Percentiles rank a stretch among this genome's conserved stretches.
Conservation (phyloP, 2,329 filamentous ascomycete genomes). For the Monosporascus sp. region DNA sequence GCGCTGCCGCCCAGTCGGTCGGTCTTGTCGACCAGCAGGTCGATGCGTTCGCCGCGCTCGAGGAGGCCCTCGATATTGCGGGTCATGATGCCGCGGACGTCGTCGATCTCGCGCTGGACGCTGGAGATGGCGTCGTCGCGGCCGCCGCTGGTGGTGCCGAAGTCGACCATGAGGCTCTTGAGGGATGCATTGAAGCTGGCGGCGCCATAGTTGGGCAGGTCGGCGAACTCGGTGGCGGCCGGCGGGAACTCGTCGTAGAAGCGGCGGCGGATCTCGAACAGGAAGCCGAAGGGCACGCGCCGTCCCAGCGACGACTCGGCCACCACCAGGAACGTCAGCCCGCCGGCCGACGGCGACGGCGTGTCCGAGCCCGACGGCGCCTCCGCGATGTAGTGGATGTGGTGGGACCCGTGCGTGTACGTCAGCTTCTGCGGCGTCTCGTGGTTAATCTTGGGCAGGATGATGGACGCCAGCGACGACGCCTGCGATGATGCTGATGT, state of each 20-base stretch:
- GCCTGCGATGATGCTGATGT: constrained; percentile 77
- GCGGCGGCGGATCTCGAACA: constrained; percentile 83
- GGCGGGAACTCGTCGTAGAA: constrained; percentile 71
- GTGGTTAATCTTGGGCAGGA: constrained; percentile 93
- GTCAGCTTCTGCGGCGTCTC: constrained; percentile 77
- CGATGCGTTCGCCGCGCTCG: constrained; percentile 87
- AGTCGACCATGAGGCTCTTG: constrained; percentile 73
- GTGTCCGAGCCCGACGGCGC: constrained; percentile 73
- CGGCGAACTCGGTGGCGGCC: constrained; percentile 63
- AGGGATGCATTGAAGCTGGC: constrained; percentile 80
- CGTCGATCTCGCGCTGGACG: constrained; percentile 86
- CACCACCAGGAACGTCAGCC: constrained; percentile 88
- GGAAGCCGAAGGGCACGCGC: constrained; percentile 86
- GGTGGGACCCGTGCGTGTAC: constrained; percentile 84
- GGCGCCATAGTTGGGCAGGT: constrained; percentile 83
- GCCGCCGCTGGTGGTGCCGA: constrained; percentile 70
- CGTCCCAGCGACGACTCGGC: constrained; percentile 76
- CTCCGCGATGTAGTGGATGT: constrained; percentile 94
- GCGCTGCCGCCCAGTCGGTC: constrained; percentile 84
- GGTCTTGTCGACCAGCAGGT: constrained; percentile 93
- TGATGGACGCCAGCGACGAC: constrained; percentile 82
- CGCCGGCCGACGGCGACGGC: constrained; percentile 67
- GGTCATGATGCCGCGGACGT: constrained; percentile 88
- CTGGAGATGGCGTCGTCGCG: constrained; percentile 77
- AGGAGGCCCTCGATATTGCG: constrained; percentile 88